Conservation (phyloP, 176 grass and related monocot species). For the Phoenix dactylifera region DNA sequence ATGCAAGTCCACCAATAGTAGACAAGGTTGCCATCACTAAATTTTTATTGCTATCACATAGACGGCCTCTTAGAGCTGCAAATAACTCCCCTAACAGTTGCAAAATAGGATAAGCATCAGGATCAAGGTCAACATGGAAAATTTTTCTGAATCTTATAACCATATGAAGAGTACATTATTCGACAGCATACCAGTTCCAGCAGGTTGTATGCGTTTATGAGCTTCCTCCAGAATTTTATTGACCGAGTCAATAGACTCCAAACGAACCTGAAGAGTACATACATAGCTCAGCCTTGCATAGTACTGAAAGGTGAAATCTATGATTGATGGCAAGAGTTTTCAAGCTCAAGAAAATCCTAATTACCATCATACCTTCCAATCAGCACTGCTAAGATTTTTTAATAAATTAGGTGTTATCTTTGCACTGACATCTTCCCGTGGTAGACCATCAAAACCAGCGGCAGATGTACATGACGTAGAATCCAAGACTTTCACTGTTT, state of each 20-base stretch:
- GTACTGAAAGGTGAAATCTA: no score
- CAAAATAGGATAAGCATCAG: not conserved
- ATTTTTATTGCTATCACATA: conserved; percentile 97
- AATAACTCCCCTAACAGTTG: conserved; percentile 78
- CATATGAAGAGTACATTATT: no score
- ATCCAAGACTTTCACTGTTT: conserved; percentile 61
- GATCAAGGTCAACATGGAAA: not conserved
- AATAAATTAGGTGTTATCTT: conserved; percentile 81
- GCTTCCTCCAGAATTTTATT: conserved; percentile 98
- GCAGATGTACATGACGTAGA: conserved; percentile 39
- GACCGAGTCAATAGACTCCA: conserved; percentile 76
- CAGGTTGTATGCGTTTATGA: conserved; percentile 91
- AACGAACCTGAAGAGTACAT: conserved; percentile 37
- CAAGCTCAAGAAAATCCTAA: no score
- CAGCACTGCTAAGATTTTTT: conserved; percentile 81
- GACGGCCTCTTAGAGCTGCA: conserved; percentile 62
- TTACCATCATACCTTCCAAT: conserved; percentile 69
- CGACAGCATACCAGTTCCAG: conserved; percentile 56
- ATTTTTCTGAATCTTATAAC: no score
- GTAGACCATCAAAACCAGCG: conserved; percentile 66
- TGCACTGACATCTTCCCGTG: conserved; percentile 89
- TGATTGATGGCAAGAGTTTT: no score
- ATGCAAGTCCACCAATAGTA: conserved; percentile 78
- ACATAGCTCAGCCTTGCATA: no score
- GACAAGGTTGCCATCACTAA: conserved; percentile 79